Base-by-base conservation (phyloP, 768 basidiomycete genomes). In the Sporobolomyces pararoseus region DNA sequence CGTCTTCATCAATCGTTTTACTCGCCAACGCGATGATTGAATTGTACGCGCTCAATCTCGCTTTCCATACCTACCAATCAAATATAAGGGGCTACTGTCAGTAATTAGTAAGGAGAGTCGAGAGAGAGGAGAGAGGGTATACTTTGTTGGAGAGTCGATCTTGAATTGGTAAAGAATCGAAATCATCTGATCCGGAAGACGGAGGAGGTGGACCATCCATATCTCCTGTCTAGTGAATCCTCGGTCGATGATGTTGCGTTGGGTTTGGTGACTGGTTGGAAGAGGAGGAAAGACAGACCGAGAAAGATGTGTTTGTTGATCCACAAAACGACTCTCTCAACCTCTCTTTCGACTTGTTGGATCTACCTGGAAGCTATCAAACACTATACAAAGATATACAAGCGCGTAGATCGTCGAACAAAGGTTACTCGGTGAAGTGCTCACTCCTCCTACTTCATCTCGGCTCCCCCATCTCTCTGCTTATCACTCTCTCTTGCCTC, bases 161-260 rank as follows among this genome's bases (percentile, higher is more conserved):
- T 17, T 85, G 80, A 54, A 96, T 84, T 27, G 90, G 82, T 59
- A 97, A 84, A 34, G 83, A 77, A 51, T 87, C 87, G 79, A 94
- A 97, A 81, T 98, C 93, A 82, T 96, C 93, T n/a, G n/a, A n/a
- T n/a, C n/a, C n/a, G n/a, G n/a, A n/a, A 82, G 96, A 93, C 76
- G 85, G 25, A 17, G 55, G 88, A 59, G 92, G 91, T 68, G 90
- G 88, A 65, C 91, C 93, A 81, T 95, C 93, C 92, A 92, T 92
- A 9, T n/a, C n/a, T n/a, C n/a, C n/a, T n/a, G n/a, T n/a, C n/a
- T n/a, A n/a, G n/a, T n/a, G n/a, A n/a, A n/a, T n/a, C n/a, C n/a
- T n/a, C n/a, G n/a, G n/a, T n/a, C 39, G 39, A 42, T 42, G 39
- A 42, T 9, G 17, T 9, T 42, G 39, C 9, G 39, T 42, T n/a